A percentile compares a stretch with the other conserved stretches of the same genome.
phyloP scores from a whole-genome alignment of 1,139 yeast genomes.

The Diutina sp. region DNA sequence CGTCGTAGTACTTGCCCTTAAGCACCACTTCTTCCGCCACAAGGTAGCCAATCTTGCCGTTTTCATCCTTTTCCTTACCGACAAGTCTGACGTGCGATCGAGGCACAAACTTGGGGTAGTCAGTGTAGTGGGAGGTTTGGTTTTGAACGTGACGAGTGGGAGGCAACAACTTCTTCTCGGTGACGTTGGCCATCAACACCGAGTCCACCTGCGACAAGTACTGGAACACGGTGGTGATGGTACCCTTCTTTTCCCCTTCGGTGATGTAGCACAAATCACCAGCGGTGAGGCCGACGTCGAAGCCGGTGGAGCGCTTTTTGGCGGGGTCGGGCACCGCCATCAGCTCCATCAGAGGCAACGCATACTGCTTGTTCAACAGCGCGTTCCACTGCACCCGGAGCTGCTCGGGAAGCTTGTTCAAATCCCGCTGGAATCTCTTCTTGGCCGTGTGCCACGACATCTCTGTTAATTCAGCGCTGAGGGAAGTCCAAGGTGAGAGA shows the following conservation, averaged over 20 bases:
- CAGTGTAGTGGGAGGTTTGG: slow-evolving; percentile 60
- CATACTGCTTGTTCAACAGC: slow-evolving; percentile 12
- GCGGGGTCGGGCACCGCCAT: not conserved
- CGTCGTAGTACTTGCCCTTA: slow-evolving; percentile 61
- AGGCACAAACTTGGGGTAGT: slow-evolving; percentile 48
- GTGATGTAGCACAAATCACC: slow-evolving; percentile 40
- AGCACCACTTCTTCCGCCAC: slow-evolving; percentile 68
- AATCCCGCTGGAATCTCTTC: slow-evolving; percentile 25
- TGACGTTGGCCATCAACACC: slow-evolving; percentile 20
- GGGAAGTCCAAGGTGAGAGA: not conserved
- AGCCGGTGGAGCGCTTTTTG: not conserved
- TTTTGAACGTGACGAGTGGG: slow-evolving; percentile 62
- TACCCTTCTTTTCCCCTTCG: slow-evolving; percentile 61
- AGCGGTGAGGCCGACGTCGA: slow-evolving; percentile 21
- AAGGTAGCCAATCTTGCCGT: slow-evolving; percentile 47
- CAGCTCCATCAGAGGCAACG: slow-evolving; percentile 24
- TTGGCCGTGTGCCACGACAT: slow-evolving; percentile 20
- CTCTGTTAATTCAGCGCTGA: not conserved
- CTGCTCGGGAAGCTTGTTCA: slow-evolving; percentile 19
- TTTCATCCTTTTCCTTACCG: slow-evolving; percentile 55
- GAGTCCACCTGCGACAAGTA: slow-evolving; percentile 20
- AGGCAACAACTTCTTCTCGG: slow-evolving; percentile 35
- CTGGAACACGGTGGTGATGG: slow-evolving; percentile 38
- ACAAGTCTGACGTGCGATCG: slow-evolving; percentile 42
- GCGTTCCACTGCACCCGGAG: slow-evolving; percentile 15